Conservation (phyloP, 495 filamentous ascomycete genomes). For the Aspergillus baeticus region DNA sequence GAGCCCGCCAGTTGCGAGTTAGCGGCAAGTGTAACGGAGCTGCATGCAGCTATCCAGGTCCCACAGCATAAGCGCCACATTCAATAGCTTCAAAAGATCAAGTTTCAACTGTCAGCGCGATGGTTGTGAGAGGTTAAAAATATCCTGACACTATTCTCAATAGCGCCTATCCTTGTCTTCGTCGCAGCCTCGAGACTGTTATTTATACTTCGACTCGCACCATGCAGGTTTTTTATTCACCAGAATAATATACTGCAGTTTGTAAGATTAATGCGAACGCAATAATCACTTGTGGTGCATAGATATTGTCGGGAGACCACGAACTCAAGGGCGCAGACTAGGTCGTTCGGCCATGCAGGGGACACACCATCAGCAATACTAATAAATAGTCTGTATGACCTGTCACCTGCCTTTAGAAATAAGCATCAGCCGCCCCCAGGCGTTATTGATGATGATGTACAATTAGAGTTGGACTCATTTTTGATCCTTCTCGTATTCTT, state of each 20-base stretch:
- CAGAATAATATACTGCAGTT: too few relatives aligned
- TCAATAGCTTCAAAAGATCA: neutral
- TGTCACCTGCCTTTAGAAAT: constrained; percentile 1
- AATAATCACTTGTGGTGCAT: too few relatives aligned
- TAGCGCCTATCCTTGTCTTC: neutral
- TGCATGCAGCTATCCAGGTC: neutral
- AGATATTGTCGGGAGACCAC: too few relatives aligned
- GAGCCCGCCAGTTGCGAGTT: too few relatives aligned
- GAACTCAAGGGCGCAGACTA: too few relatives aligned
- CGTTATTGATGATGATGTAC: neutral
- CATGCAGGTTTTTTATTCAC: too few relatives aligned
- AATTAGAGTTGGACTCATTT: constrained; percentile 9
- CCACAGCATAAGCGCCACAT: neutral
- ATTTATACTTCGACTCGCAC: too few relatives aligned
- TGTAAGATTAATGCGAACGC: too few relatives aligned
- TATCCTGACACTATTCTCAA: neutral
- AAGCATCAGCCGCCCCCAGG: constrained; percentile 9
- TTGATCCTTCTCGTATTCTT: constrained; percentile 1
- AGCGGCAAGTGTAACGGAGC: too few relatives aligned
- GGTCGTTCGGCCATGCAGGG: neutral
- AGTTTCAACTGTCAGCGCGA: neutral
- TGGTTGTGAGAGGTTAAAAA: constrained; percentile 4
- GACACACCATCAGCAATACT: neutral
- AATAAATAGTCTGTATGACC: neutral
- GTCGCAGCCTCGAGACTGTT: too few relatives aligned